Evolutionary conservation across 208 protist genomes (phyloP).

Genomic region (Spongospora subterranea): DNA sequence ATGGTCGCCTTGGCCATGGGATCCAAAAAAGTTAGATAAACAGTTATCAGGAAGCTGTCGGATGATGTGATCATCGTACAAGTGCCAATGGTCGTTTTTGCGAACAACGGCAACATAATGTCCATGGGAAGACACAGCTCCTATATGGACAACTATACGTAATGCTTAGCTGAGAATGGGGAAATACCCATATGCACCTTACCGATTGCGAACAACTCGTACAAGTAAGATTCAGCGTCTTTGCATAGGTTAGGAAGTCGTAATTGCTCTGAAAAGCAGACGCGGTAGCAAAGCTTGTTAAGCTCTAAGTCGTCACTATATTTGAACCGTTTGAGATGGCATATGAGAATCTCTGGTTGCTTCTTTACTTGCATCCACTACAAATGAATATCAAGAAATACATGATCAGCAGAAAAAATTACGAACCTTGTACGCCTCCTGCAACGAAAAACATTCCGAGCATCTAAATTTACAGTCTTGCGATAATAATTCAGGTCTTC

Average conservation of each 20-base stretch:
- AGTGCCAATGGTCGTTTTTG: neutral
- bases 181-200: neutral
- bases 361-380: constrained; percentile 37
- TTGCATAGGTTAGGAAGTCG: constrained; percentile 11
- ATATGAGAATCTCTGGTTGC: constrained; percentile 9
- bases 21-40: constrained; percentile 12
- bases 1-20: neutral
- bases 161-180: neutral
- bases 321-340: constrained; percentile 53
- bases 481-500: constrained; percentile 4
- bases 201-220: constrained; percentile 45
- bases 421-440: constrained; percentile 51
- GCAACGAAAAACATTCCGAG: neutral
- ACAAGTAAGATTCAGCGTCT: neutral
- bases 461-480: constrained; percentile 39
- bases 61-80: constrained; percentile 52
- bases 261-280: constrained; percentile 40
- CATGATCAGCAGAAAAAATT: neutral
- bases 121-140: neutral
- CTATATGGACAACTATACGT: constrained; percentile 35
- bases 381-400: neutral
- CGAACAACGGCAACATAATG: constrained; percentile 29
- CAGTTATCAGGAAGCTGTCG: neutral
- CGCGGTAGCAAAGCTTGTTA: constrained; percentile 29
- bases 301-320: neutral